These are phyloP conservation scores for Desmodesmus armatus DNA, from an alignment of 139 green algal species.

Conservation along the genomic window DNA sequence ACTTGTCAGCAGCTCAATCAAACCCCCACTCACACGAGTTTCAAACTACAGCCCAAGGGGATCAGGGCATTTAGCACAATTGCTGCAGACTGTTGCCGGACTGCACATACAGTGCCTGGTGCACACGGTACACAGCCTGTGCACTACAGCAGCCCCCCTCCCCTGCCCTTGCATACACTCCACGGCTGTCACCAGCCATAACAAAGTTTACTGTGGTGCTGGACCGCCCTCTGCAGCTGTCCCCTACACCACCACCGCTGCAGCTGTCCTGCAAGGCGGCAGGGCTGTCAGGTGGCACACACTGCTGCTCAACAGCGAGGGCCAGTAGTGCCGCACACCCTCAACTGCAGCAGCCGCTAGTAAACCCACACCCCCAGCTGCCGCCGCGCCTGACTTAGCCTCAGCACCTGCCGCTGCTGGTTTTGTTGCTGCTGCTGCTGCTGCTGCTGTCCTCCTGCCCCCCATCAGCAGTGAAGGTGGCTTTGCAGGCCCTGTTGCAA, in stretches of 20 bases:
- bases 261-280: neutral
- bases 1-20: too few species aligned
- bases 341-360: neutral
- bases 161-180: neutral
- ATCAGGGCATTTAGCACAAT: too few species aligned
- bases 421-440: neutral
- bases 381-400: neutral
- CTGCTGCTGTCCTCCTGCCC: neutral
- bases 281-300: constrained; percentile 13
- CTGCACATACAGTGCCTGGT: neutral
- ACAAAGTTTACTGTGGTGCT: neutral
- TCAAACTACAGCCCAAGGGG: too few species aligned
- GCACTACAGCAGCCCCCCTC: neutral
- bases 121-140: neutral
- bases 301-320: constrained; percentile 18
- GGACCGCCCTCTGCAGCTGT: neutral
- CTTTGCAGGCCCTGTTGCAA: neutral
- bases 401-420: neutral
- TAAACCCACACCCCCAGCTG: neutral
- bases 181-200: neutral
- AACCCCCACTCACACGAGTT: too few species aligned
- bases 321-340: constrained; percentile 36
- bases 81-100: neutral
- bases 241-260: neutral
- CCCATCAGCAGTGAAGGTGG: neutral